These are phyloP conservation scores for Tuber aestivum DNA, from an alignment of 495 filamentous ascomycete genomes.

Conservation along the genomic window DNA sequence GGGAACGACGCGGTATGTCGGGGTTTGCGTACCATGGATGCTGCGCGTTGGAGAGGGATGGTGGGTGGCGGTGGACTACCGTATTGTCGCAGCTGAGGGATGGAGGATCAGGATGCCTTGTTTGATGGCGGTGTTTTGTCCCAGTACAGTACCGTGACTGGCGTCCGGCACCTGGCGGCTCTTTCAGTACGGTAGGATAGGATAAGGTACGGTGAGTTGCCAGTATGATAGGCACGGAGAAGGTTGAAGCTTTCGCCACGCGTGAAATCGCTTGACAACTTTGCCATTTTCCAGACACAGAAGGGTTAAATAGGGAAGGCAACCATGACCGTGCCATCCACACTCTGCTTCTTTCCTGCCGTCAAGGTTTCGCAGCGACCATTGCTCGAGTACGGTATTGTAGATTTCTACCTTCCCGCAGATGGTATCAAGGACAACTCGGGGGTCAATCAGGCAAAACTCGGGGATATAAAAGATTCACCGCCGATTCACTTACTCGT, in stretches of 20 bases:
- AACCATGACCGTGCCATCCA: not conserved
- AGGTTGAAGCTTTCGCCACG: not conserved
- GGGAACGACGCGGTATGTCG: not conserved
- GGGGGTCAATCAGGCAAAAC: not conserved
- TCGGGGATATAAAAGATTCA: not conserved
- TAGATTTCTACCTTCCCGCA: too few relatives aligned
- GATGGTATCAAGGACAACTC: not conserved
- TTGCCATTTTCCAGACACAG: not conserved
- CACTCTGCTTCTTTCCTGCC: not conserved
- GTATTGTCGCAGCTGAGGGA: not conserved
- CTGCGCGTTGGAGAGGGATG: not conserved
- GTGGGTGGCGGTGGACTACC: not conserved
- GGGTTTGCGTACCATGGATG: not conserved
- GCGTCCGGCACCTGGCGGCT: not conserved
- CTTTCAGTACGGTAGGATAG: not conserved
- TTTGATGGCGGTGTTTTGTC: not conserved
- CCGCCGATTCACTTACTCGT: too few relatives aligned
- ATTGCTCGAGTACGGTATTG: too few relatives aligned
- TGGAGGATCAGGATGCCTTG: not conserved
- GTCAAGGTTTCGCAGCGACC: too few relatives aligned
- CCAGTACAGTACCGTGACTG: not conserved
- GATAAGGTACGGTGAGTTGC: too few relatives aligned
- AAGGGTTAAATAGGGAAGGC: not conserved
- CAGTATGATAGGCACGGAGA: not conserved
- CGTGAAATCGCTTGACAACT: not conserved